Percentiles rank a stretch among this genome's conserved stretches.
These are phyloP conservation scores for Knufia petricola DNA, from an alignment of 2,329 filamentous ascomycete species.

Conservation along the genomic window DNA sequence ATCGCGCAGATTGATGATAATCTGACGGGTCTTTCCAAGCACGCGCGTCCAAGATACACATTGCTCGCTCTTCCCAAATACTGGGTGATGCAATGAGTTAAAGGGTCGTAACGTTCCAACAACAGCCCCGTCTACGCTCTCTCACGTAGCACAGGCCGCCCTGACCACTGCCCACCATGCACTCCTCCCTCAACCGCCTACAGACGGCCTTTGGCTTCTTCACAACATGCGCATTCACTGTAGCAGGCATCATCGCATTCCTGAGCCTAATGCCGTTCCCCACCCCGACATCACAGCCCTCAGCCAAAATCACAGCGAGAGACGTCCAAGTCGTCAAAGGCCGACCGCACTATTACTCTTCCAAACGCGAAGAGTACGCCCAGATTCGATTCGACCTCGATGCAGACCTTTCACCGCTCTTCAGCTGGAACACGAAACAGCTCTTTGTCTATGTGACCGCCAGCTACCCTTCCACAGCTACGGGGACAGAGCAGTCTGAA, in stretches of 20 bases:
- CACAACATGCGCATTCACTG: slow-evolving; percentile 78
- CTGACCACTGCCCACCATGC: slow-evolving; percentile 50
- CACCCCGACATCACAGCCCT: slow-evolving; percentile 52
- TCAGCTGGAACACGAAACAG: slow-evolving; percentile 99
- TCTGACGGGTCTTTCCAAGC: too few relatives aligned
- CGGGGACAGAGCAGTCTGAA: slow-evolving; percentile 42
- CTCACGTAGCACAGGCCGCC: too few relatives aligned
- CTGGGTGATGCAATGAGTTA: too few relatives aligned
- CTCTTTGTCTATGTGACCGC: slow-evolving; percentile 94
- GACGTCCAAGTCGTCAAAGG: slow-evolving; percentile 86
- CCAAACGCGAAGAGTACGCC: slow-evolving; percentile 90
- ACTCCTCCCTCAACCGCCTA: slow-evolving; percentile 71
- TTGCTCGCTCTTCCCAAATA: too few relatives aligned
- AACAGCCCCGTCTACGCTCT: too few relatives aligned
- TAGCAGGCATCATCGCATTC: slow-evolving; percentile 69
- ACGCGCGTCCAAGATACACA: too few relatives aligned
- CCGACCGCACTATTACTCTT: slow-evolving; percentile 88
- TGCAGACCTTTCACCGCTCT: slow-evolving; percentile 80
- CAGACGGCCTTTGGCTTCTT: slow-evolving; percentile 98
- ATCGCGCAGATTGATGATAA: neutral
- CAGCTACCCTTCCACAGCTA: slow-evolving; percentile 42
- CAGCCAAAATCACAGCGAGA: slow-evolving; percentile 53
- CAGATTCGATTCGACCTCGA: slow-evolving; percentile 88
- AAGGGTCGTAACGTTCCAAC: too few relatives aligned
- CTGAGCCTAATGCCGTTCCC: slow-evolving; percentile 51